phyloP scores from a whole-genome alignment of 306 rosid species.

The Castanospermum australe region DNA sequence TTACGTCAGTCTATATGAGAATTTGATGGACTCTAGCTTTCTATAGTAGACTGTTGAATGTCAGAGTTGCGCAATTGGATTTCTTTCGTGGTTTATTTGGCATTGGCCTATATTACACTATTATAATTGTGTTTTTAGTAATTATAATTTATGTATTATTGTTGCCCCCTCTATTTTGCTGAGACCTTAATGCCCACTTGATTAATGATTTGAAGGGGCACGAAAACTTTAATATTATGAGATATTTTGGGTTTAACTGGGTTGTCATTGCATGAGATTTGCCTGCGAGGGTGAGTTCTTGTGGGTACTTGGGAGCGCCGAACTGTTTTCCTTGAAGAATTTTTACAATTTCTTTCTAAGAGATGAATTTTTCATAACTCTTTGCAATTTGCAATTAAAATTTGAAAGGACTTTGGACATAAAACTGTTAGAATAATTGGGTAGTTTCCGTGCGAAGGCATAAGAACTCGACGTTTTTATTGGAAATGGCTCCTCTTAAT shows the following conservation, averaged over 20 bases:
- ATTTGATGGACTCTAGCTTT: constrained; percentile 29
- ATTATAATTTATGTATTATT: background rate
- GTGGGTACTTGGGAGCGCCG: background rate
- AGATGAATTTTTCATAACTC: background rate
- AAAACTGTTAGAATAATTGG: background rate
- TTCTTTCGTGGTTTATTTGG: background rate
- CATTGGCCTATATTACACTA: background rate
- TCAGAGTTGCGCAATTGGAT: background rate
- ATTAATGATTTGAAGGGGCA: background rate
- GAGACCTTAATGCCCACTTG: background rate
- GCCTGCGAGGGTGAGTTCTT: background rate
- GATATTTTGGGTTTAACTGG: background rate
- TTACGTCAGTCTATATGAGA: constrained; percentile 2
- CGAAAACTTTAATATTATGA: background rate
- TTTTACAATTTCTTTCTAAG: background rate
- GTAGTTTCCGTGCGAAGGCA: background rate
- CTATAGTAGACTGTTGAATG: constrained; percentile 12
- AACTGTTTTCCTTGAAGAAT: background rate
- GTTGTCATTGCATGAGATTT: background rate
- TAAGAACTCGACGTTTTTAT: too few relatives aligned
- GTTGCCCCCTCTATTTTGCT: background rate
- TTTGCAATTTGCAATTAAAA: background rate
- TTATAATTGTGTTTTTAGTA: background rate
- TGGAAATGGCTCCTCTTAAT: too few relatives aligned
- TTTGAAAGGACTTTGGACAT: background rate